Conservation (phyloP, 1,284 basidiomycete species). For the Exobasidium rhododendri region DNA sequence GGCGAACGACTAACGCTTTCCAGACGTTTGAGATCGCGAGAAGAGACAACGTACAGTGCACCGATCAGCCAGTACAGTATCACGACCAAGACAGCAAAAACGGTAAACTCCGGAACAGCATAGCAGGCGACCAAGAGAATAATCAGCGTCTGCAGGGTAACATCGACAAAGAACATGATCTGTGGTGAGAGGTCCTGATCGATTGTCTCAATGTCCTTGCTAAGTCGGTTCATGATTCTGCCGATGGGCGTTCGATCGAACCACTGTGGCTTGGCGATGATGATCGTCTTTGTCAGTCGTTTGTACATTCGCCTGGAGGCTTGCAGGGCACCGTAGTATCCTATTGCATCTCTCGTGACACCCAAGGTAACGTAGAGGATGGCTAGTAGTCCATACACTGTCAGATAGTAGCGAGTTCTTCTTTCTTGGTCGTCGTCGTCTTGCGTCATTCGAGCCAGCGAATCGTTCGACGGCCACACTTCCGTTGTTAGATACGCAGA, state of each 20-base stretch:
- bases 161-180: conserved; percentile 26
- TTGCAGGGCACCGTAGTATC: conserved; percentile 38
- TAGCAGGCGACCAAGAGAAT: conserved; percentile 49
- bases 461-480: not conserved
- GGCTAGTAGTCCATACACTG: conserved; percentile 39
- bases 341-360: conserved; percentile 38
- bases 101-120: conserved; percentile 44
- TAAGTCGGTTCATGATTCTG: conserved; percentile 52
- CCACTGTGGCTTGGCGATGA: conserved; percentile 68
- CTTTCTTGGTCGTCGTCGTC: conserved; percentile 16
- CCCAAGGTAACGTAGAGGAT: conserved; percentile 38
- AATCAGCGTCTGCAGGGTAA: conserved; percentile 26
- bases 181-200: conserved; percentile 48
- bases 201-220: conserved; percentile 52
- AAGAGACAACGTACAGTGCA: conserved; percentile 49
- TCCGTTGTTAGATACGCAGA: not conserved
- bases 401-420: conserved; percentile 45
- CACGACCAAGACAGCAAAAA: conserved; percentile 37
- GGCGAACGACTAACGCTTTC: conserved; percentile 53
- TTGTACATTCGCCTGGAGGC: conserved; percentile 45
- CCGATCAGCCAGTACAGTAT: conserved; percentile 47
- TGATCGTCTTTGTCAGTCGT: conserved; percentile 71
- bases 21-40: conserved; percentile 53
- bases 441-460: too few species aligned
- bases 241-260: conserved; percentile 52